Evolutionary conservation across 192 early-diverging fungal genomes (phyloP), one percentile per base, ranked within the genome.

Genomic region (Linnemannia schmuckeri): DNA sequence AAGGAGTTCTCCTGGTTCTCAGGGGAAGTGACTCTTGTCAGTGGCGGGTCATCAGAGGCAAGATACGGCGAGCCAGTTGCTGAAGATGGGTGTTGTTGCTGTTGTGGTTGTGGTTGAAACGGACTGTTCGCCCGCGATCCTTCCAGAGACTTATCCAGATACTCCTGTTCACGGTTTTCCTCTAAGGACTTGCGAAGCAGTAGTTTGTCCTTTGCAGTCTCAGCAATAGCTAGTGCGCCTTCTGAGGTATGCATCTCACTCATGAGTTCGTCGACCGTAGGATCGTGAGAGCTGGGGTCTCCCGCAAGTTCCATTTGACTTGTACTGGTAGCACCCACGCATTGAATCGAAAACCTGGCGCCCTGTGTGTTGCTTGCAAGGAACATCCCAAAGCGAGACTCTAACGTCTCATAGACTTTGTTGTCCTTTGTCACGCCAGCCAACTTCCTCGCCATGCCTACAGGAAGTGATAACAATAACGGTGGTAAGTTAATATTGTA

Each of bases 361-460:
- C 90, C 88, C 41, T 88, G 83, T 0, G 89, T 89, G 52, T 91
- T 92, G 37, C 82, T 92, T 33, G 92, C 89, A 15, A 93, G 69
- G 71, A 93, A 93, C 89, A 90, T 88, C 1, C 86, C 77, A 75
- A 90, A 82, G 15, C 89, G 86, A 4, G 87, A 87, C 37, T 90
- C 89, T 10, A 90, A 52, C 18, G 77, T 81, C 42, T 78, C 87
- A 35, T 83, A 85, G 20, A 86, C 76, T 33, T 81, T 76, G 57
- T 88, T 78, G 42, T 90, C 86, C 68, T 86, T 90, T 44, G 81
- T 82, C 49, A 90, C 79, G 6, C 88, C 88, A 5, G 85, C 85
- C 20, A 90, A 44, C 22, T 86, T 85, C 47, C 86, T 77, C 6
- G 89, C 89, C 82, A 88, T 80, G 17, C 83, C 88, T 89, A 52